phyloP scores from a whole-genome alignment of 768 basidiomycete genomes.

The Agaricus sinodeliciosus region DNA sequence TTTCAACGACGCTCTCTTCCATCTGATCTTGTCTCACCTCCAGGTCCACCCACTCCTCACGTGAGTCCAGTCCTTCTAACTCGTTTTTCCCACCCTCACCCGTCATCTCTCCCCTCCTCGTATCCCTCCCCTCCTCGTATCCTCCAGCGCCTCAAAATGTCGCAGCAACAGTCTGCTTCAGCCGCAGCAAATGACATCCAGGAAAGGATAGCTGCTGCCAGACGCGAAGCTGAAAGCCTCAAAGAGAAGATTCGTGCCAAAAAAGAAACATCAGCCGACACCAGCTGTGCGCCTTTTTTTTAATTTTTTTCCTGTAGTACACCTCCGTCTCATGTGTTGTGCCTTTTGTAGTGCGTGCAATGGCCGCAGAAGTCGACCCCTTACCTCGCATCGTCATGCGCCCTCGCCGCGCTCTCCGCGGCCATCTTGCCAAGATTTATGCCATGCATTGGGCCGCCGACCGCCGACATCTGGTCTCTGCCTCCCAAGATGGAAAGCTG shows the following conservation, averaged over 20 bases:
- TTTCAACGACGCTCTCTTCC: conserved; percentile 8
- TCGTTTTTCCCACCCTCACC: conserved; percentile 8
- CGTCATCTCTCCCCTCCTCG: conserved; percentile 15
- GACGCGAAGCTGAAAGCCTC: conserved; percentile 92
- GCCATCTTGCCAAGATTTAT: conserved; percentile 99
- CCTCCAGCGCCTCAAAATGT: conserved; percentile 11
- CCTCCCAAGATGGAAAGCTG: conserved; percentile 98
- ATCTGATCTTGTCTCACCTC: conserved; percentile 5
- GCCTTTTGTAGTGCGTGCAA: conserved; percentile 74
- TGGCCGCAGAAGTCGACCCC: conserved; percentile 95
- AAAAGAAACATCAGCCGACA: conserved; percentile 96
- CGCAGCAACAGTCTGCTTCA: conserved; percentile 6
- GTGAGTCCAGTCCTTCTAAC: conserved; percentile 14
- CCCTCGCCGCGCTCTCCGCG: conserved; percentile 89
- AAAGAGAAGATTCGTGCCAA: conserved; percentile 99
- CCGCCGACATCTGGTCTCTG: conserved; percentile 94
- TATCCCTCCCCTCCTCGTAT: conserved; percentile 11
- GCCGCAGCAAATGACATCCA: conserved; percentile 53
- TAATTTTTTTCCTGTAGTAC: neutral
- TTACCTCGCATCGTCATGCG: conserved; percentile 97
- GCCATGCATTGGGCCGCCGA: conserved; percentile 99
- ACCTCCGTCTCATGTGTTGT: conserved; percentile 10
- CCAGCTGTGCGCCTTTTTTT: conserved; percentile 72
- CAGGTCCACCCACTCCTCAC: conserved; percentile 11
- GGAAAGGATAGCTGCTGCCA: conserved; percentile 91